A percentile compares a stretch with the other conserved stretches of the same genome.
Conservation (phyloP, 2,329 filamentous ascomycete species). For the Alternaria consortialis region DNA sequence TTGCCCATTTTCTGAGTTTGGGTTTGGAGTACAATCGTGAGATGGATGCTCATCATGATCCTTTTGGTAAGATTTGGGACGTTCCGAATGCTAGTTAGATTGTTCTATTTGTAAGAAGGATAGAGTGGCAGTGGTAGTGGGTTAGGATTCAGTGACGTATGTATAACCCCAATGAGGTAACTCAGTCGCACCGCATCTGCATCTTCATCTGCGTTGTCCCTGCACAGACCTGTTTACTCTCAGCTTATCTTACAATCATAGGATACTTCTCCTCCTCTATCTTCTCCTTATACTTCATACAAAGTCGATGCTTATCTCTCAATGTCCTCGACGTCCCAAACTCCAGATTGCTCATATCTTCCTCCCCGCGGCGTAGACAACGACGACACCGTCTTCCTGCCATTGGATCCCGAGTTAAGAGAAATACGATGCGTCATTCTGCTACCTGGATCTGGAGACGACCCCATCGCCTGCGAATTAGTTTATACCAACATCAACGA, state of each 20-base stretch:
- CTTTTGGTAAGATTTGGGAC: conserved; percentile 59
- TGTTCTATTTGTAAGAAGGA: rapidly evolving
- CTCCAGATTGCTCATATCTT: not conserved
- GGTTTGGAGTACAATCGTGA: conserved; percentile 66
- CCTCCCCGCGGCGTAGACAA: not conserved
- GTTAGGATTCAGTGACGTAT: not conserved
- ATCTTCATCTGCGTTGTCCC: not conserved
- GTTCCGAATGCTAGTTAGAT: conserved; percentile 17
- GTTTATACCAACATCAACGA: not conserved
- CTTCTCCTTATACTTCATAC: not conserved
- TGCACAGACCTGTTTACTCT: not conserved
- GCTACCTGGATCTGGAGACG: not conserved
- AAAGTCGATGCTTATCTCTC: too few relatives aligned
- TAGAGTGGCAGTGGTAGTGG: not conserved
- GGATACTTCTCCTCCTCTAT: too few relatives aligned
- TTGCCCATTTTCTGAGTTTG: conserved; percentile 59
- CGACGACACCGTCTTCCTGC: rapidly evolving
- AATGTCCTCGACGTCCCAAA: not conserved
- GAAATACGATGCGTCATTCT: not conserved
- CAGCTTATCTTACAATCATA: not conserved
- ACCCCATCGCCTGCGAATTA: not conserved
- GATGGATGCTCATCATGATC: conserved; percentile 60
- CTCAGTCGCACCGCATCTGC: not conserved
- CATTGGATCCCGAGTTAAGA: not conserved
- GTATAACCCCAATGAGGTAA: not conserved